Percentiles rank a stretch among this genome's conserved stretches.
phyloP scores from a whole-genome alignment of 768 basidiomycete genomes.

The Calocybe indica region DNA sequence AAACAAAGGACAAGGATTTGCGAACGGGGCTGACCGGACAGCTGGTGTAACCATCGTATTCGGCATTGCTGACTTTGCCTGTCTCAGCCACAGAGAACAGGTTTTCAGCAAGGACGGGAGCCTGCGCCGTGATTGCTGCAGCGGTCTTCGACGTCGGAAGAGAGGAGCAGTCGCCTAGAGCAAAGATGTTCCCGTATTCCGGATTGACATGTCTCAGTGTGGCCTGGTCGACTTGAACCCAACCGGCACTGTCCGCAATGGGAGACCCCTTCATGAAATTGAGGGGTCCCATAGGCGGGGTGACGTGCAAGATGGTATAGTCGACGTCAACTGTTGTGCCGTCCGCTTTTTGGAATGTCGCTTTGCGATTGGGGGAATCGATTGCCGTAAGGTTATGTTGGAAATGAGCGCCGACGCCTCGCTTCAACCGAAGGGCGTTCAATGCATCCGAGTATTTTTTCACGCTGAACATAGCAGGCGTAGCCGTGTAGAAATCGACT shows the following conservation, averaged over 20 bases:
- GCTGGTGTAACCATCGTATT: conserved; percentile 86
- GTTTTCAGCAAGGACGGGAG: conserved; percentile 89
- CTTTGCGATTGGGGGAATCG: conserved; percentile 63
- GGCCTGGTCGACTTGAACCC: conserved; percentile 80
- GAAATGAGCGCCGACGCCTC: conserved; percentile 79
- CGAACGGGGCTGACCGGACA: conserved; percentile 58
- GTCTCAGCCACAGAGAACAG: conserved; percentile 68
- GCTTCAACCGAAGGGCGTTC: conserved; percentile 66
- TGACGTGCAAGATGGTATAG: conserved; percentile 80
- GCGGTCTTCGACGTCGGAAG: conserved; percentile 95
- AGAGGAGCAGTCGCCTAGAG: conserved; percentile 88
- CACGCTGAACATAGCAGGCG: conserved; percentile 95
- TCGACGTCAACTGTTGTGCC: conserved; percentile 63
- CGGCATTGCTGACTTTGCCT: conserved; percentile 62
- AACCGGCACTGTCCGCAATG: conserved; percentile 77
- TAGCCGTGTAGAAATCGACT: conserved; percentile 81
- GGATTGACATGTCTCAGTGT: conserved; percentile 85
- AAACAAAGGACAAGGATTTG: too few species aligned
- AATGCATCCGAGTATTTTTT: conserved; percentile 94
- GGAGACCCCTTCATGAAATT: conserved; percentile 74
- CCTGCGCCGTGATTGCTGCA: conserved; percentile 88
- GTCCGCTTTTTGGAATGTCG: conserved; percentile 80
- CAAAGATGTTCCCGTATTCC: conserved; percentile 76
- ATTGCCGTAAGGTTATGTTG: conserved; percentile 77
- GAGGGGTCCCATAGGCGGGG: conserved; percentile 90